Percentiles rank a stretch among this genome's conserved stretches.
These are phyloP conservation scores for Diutina rugosa DNA, from an alignment of 1,139 yeast genomes.

Conservation along the genomic window DNA sequence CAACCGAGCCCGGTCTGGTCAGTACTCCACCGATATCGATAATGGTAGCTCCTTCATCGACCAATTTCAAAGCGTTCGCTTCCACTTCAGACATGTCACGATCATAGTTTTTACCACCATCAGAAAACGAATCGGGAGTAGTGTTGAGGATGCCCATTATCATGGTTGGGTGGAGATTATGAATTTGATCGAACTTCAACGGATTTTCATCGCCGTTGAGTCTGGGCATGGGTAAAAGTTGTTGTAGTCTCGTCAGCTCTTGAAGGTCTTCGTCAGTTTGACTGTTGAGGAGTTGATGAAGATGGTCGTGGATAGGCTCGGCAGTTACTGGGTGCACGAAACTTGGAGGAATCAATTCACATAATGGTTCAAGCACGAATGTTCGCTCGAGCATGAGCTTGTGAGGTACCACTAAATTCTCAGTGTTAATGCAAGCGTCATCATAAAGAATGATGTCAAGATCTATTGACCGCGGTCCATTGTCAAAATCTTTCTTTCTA, in stretches of 20 bases:
- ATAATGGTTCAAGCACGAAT: constrained; percentile 80
- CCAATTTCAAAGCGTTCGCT: constrained; percentile 30
- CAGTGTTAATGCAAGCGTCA: constrained; percentile 38
- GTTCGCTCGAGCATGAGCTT: constrained; percentile 77
- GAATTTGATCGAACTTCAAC: constrained; percentile 21
- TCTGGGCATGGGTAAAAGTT: constrained; percentile 23
- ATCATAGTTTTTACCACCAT: constrained; percentile 47
- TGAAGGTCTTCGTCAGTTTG: constrained; percentile 24
- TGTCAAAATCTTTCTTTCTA: constrained; percentile 69
- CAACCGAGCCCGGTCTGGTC: constrained; percentile 70
- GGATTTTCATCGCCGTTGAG: constrained; percentile 9
- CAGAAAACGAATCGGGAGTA: constrained; percentile 94
- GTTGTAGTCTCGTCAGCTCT: constrained; percentile 31
- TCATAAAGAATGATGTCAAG: constrained; percentile 75
- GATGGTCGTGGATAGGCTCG: constrained; percentile 60
- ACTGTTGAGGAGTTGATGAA: constrained; percentile 38
- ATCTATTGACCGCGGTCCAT: constrained; percentile 88
- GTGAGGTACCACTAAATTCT: constrained; percentile 69
- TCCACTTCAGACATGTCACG: constrained; percentile 17
- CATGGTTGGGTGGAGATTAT: constrained; percentile 19
- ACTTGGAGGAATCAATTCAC: constrained; percentile 61
- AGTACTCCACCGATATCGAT: constrained; percentile 91
- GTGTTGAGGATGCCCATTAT: constrained; percentile 83
- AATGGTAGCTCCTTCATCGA: constrained; percentile 48
- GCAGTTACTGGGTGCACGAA: constrained; percentile 72